Evolutionary conservation across 805 yeast genomes (phyloP).

Genomic region (fission yeast (Schizosaccharomyces pombe)): DNA sequence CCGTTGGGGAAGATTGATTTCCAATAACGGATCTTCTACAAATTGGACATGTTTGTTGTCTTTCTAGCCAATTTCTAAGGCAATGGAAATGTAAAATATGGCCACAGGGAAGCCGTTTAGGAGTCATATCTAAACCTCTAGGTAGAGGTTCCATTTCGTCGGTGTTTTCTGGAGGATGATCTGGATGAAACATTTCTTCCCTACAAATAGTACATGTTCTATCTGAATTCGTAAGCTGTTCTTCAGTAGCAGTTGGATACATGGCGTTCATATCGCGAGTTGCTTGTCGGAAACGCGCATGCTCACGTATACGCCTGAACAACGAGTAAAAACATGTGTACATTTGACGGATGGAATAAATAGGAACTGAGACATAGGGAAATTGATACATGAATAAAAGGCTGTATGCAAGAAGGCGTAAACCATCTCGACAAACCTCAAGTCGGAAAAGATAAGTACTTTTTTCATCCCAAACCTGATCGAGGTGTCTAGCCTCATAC

Average conservation of each 20-base stretch:
- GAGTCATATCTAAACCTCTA: conserved; percentile 17
- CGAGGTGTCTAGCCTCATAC: conserved; percentile 24
- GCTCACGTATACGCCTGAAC: conserved; percentile 13
- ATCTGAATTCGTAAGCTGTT: conserved; percentile 27
- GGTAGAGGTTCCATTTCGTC: conserved; percentile 6
- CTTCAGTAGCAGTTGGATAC: conserved; percentile 36
- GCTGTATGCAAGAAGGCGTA: conserved; percentile 25
- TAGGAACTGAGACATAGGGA: conserved; percentile 23
- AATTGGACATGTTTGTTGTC: conserved; percentile 82
- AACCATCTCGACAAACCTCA: conserved; percentile 20
- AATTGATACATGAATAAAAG: conserved; percentile 25
- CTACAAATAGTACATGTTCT: conserved; percentile 68
- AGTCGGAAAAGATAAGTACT: conserved; percentile 32
- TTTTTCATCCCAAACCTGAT: conserved; percentile 50
- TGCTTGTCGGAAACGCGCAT: conserved; percentile 15
- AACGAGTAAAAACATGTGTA: conserved; percentile 18
- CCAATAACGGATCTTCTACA: conserved; percentile 52
- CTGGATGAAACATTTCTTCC: conserved; percentile 40
- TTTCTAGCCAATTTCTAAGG: conserved; percentile 73
- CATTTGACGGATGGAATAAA: conserved; percentile 28
- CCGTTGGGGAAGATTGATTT: background rate
- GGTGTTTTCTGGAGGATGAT: background rate
- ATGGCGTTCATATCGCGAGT: conserved; percentile 39
- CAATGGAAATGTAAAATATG: conserved; percentile 82
- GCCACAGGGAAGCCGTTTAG: conserved; percentile 61